phyloP scores from a whole-genome alignment of 495 filamentous ascomycete genomes.

The Poronia punctata region DNA sequence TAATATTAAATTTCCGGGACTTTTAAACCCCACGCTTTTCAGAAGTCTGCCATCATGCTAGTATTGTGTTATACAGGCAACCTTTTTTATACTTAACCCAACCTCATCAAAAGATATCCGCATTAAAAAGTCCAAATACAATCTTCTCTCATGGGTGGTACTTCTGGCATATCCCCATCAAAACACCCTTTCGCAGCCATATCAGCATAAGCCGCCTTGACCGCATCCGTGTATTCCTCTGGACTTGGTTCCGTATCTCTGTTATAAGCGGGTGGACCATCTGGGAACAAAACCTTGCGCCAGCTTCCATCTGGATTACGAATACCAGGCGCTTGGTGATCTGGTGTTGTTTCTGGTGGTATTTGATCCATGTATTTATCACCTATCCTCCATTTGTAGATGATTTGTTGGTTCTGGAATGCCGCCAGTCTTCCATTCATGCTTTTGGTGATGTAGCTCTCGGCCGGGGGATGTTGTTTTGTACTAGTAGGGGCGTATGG shows the following conservation, averaged over 20 bases:
- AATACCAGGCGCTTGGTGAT: constrained; percentile 26
- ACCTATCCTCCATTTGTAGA: constrained; percentile 27
- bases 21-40: background rate
- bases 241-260: constrained; percentile 45
- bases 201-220: constrained; percentile 51
- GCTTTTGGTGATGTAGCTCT: constrained; percentile 27
- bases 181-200: constrained; percentile 58
- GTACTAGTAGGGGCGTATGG: constrained; percentile 36
- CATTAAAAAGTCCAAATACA: constrained; percentile 61
- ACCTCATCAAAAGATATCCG: background rate
- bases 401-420: constrained; percentile 37
- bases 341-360: constrained; percentile 12
- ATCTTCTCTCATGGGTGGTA: constrained; percentile 68
- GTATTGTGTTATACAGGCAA: constrained; percentile 2
- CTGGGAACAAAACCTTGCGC: constrained; percentile 60
- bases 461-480: constrained; percentile 36
- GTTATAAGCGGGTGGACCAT: constrained; percentile 57
- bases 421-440: constrained; percentile 25
- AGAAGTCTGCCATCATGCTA: background rate
- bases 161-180: constrained; percentile 56
- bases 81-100: background rate
- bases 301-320: constrained; percentile 34
- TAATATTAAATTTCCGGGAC: too few species aligned
- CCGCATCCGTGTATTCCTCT: constrained; percentile 34
- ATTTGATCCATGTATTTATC: constrained; percentile 17